phyloP scores from a whole-genome alignment of 2,329 filamentous ascomycete species.

The Paradendryphiella salina region DNA sequence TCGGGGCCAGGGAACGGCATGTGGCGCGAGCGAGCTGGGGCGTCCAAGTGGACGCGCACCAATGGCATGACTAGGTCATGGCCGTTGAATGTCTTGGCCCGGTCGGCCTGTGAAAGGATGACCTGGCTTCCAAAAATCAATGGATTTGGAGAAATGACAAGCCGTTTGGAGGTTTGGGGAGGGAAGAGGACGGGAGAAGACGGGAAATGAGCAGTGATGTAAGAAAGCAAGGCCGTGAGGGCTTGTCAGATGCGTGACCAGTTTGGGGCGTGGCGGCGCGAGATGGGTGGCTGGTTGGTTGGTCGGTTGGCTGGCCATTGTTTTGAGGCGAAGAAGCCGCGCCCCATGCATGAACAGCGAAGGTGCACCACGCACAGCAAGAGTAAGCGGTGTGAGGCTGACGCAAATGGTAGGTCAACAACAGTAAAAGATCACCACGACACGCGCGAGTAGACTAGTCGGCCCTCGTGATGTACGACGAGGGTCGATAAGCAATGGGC shows the following conservation, averaged over 20 bases:
- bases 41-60: conserved; percentile 7
- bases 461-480: not conserved
- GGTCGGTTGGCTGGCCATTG: conserved; percentile 5
- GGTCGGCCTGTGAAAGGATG: not conserved
- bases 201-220: too few relatives aligned
- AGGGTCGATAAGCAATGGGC: not conserved
- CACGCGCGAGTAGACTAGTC: not conserved
- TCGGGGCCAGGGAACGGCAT: conserved; percentile 4
- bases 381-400: conserved; percentile 14
- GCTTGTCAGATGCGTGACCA: too few relatives aligned
- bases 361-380: too few relatives aligned
- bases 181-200: too few relatives aligned
- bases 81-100: conserved; percentile 6
- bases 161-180: too few relatives aligned
- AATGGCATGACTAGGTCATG: not conserved
- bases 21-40: conserved; percentile 13
- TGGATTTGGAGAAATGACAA: too few relatives aligned
- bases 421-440: not conserved
- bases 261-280: too few relatives aligned
- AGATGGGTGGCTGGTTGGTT: not conserved
- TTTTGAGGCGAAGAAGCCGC: conserved; percentile 6
- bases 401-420: not conserved
- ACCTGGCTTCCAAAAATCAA: not conserved
- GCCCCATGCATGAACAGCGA: not conserved
- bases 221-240: too few relatives aligned